A percentile compares a stretch with the other conserved stretches of the same genome.
phyloP scores from a whole-genome alignment of 2,329 filamentous ascomycete species.

The Diaporthe helianthi region DNA sequence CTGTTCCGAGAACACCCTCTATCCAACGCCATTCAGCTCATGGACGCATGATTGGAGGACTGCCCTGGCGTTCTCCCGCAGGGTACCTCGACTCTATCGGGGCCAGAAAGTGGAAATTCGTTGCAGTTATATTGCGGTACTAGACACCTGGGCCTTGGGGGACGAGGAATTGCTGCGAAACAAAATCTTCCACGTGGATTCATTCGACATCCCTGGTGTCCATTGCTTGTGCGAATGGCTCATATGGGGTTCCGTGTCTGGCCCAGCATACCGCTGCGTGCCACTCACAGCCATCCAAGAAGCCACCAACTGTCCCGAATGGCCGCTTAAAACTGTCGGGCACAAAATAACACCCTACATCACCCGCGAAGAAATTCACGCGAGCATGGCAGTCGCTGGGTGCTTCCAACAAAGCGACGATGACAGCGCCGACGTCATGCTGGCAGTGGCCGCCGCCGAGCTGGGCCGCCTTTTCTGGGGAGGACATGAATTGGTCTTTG shows the following conservation, averaged over 20 bases:
- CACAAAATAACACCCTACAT: not conserved
- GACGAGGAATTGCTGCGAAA: not conserved
- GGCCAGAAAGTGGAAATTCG: too few relatives aligned
- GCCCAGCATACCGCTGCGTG: not conserved
- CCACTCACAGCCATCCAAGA: not conserved
- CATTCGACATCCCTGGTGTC: not conserved
- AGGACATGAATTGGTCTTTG: rapidly evolving
- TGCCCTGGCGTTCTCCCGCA: not conserved
- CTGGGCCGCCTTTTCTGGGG: not conserved
- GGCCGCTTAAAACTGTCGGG: not conserved
- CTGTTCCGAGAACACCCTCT: too few relatives aligned
- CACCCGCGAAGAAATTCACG: not conserved
- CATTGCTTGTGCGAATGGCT: not conserved
- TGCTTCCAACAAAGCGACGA: not conserved
- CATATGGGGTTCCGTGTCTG: not conserved
- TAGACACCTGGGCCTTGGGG: not conserved
- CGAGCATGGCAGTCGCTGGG: not conserved
- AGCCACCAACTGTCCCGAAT: not conserved
- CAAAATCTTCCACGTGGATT: not conserved
- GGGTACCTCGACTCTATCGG: too few relatives aligned
- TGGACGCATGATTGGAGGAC: not conserved
- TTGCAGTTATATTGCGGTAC: not conserved
- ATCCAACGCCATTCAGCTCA: not conserved
- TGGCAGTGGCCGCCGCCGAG: not conserved
- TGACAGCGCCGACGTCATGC: not conserved